Evolutionary conservation across 257 asterid species (phyloP).

Genomic region (Solanum neorickii): DNA sequence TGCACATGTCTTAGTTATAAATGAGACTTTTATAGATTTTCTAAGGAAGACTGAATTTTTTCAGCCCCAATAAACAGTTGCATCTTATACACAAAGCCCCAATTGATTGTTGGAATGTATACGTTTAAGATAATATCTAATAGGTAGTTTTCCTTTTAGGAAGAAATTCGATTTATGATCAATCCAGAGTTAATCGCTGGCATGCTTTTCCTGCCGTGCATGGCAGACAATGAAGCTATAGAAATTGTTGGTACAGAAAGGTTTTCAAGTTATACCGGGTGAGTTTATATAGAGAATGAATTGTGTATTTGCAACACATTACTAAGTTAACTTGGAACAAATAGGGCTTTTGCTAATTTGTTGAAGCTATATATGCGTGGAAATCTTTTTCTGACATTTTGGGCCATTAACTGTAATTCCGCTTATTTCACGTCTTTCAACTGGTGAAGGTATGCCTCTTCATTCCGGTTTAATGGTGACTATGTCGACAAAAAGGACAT

Average conservation of each 20-base stretch:
- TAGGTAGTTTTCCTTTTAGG: conserved; percentile 15
- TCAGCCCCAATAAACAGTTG: not conserved
- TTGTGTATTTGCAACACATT: not conserved
- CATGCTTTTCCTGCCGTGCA: conserved; percentile 66
- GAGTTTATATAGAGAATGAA: not conserved
- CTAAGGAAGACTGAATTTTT: not conserved
- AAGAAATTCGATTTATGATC: conserved; percentile 95
- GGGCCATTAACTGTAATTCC: not conserved
- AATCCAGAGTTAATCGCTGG: conserved; percentile 70
- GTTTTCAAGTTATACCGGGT: conserved; percentile 73
- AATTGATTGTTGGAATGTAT: not conserved
- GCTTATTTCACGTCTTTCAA: not conserved
- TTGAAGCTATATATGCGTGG: not conserved
- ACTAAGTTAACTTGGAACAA: not conserved
- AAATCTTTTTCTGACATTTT: not conserved
- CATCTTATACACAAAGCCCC: not conserved
- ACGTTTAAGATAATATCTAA: not conserved
- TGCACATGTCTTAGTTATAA: not conserved
- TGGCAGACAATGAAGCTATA: conserved; percentile 77
- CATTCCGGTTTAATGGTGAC: conserved; percentile 67
- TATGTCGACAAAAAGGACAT: conserved; percentile 40
- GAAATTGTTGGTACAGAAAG: conserved; percentile 85
- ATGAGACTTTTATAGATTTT: not conserved
- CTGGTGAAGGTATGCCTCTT: conserved; percentile 45
- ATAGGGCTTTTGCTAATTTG: not conserved